Base-by-base conservation (phyloP, 352 stramenopile genomes). In the Phytophthora podocarpi region DNA sequence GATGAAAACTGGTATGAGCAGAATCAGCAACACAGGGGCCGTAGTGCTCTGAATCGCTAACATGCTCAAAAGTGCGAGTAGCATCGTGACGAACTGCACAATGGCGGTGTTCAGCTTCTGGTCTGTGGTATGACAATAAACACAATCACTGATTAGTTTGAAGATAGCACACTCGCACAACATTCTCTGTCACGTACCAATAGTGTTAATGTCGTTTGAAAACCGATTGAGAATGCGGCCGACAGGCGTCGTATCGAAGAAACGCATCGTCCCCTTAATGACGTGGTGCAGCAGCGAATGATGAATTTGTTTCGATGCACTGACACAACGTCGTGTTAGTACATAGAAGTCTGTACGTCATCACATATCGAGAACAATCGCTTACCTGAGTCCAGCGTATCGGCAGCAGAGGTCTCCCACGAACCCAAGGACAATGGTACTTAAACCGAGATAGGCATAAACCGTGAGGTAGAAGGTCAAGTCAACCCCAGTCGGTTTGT, bases 181-280 rank as follows among this genome's bases (percentile, higher is more conserved):
- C 8, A 46, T 2, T n/a, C 5, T 43, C 24, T 46, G n/a, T n/a
- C 11, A 13, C 68, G 5, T 69, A 87, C 77, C 82, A 32, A 91
- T 87, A 11, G 70, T 76, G 48, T 79, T 80, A 56, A 89, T 78
- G 47, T 91, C 82, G 52, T 79, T 82, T 4, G 75, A 87, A 54
- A 96, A 93, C 1, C 90, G 78, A 36, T 89, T 91, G 18, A 95
- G 62, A 28, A 97, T 80, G 4, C 82, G 76, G 3, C 85, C 91
- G 5, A 95, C 67, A 0, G 90, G 89, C 4, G 81, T 95, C 7
- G 76, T 84, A 34, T 91, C 78, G 51, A 97, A 97, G 66, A 96
- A 98, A 24, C 78, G 70, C 85, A 96, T 91, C 13, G 86, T 91
- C 4, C 82, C 87, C 24, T 76, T 75, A 16, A 93, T 74, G 3